These are phyloP conservation scores for Scytalidium sp. DNA, from an alignment of 2,329 filamentous ascomycete genomes.

Conservation along the genomic window DNA sequence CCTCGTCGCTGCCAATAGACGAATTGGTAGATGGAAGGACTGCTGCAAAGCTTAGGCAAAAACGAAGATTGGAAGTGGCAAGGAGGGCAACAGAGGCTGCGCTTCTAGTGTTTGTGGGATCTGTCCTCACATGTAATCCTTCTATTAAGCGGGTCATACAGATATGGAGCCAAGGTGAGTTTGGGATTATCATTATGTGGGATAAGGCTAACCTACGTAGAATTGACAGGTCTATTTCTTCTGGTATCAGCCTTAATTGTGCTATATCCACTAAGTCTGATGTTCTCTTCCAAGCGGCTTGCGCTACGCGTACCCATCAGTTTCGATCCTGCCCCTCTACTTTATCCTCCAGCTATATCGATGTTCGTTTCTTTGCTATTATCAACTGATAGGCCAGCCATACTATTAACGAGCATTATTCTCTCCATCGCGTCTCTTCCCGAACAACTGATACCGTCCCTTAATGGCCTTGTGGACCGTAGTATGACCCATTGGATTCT, in stretches of 20 bases:
- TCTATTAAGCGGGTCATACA: conserved; percentile 43
- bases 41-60: conserved; percentile 34
- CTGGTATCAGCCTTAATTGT: conserved; percentile 38
- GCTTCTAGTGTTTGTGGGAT: conserved; percentile 47
- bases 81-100: conserved; percentile 51
- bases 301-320: conserved; percentile 58
- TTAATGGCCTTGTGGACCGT: conserved; percentile 53
- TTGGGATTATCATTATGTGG: not conserved
- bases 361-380: conserved; percentile 75
- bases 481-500: conserved; percentile 77
- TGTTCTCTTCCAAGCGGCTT: conserved; percentile 9
- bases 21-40: conserved; percentile 18
- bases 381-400: conserved; percentile 54
- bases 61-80: conserved; percentile 45
- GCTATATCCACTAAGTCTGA: conserved; percentile 58
- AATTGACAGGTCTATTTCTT: conserved; percentile 23
- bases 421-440: conserved; percentile 77
- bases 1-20: conserved; percentile 3
- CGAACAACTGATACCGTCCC: conserved; percentile 62
- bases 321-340: conserved; percentile 90
- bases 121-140: conserved; percentile 40
- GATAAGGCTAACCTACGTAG: conserved; percentile 20
- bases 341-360: conserved; percentile 79
- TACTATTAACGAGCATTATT: conserved; percentile 77
- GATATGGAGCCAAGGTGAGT: conserved; percentile 48